Conservation (phyloP, 2,329 filamentous ascomycete genomes). For the Diplodia scrobiculata region DNA sequence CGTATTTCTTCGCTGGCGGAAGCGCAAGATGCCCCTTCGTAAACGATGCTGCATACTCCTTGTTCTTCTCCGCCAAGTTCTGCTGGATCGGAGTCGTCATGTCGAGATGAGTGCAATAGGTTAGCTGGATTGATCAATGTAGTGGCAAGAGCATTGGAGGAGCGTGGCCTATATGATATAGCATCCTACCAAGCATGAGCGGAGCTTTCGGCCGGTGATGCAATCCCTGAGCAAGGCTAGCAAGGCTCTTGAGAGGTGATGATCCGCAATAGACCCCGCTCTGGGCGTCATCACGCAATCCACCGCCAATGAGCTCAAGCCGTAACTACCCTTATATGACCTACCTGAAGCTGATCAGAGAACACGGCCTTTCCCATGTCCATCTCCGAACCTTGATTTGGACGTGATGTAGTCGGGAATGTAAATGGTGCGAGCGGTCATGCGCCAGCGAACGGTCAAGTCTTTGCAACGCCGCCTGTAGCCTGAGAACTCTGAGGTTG, state of each 20-base stretch:
- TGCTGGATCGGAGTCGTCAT: conserved; percentile 55
- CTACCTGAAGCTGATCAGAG: not conserved
- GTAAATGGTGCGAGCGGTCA: not conserved
- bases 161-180: not conserved
- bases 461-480: not conserved
- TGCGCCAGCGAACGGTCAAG: not conserved
- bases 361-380: not conserved
- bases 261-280: conserved; percentile 22
- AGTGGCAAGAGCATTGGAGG: too few relatives aligned
- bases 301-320: not conserved
- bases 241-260: not conserved
- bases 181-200: not conserved
- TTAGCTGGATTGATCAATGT: not conserved
- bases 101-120: conserved; percentile 1
- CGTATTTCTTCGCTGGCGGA: conserved; percentile 69
- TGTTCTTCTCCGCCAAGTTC: conserved; percentile 61
- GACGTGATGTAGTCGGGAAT: not conserved
- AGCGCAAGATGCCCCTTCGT: conserved; percentile 67
- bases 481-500: too few relatives aligned
- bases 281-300: conserved; percentile 19
- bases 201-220: not conserved
- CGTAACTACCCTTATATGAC: not conserved
- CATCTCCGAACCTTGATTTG: not conserved
- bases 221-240: not conserved
- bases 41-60: conserved; percentile 61